These are phyloP conservation scores for Rickenella mellea DNA, from an alignment of 768 basidiomycete genomes.

Conservation along the genomic window DNA sequence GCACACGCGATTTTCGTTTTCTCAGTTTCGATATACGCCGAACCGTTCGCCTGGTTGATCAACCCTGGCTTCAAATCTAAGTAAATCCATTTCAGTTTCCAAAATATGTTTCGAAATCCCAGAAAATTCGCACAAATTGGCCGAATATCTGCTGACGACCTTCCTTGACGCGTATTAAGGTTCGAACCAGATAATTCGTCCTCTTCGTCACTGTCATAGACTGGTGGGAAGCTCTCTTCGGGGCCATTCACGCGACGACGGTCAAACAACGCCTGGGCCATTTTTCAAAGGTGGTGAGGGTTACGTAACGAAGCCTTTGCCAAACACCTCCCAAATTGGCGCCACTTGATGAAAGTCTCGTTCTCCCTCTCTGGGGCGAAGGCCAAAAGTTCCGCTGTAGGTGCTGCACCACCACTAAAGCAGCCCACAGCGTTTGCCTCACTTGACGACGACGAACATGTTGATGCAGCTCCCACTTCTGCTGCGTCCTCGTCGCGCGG, in stretches of 20 bases:
- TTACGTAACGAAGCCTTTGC: not conserved
- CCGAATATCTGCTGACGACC: constrained; percentile 58
- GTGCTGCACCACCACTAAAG: constrained; percentile 36
- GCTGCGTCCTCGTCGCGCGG: constrained; percentile 12
- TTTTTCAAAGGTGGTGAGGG: not conserved
- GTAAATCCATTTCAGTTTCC: not conserved
- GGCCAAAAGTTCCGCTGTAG: constrained; percentile 45
- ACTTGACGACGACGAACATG: constrained; percentile 52
- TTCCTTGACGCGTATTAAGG: constrained; percentile 32
- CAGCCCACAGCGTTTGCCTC: constrained; percentile 55
- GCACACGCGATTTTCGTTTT: constrained; percentile 92
- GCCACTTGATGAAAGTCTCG: constrained; percentile 69
- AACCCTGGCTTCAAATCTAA: constrained; percentile 84
- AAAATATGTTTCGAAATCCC: not conserved
- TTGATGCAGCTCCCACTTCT: constrained; percentile 39
- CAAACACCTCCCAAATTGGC: not conserved
- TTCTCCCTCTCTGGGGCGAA: constrained; percentile 59
- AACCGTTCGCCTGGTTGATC: constrained; percentile 90
- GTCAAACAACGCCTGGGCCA: constrained; percentile 53
- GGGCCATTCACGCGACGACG: constrained; percentile 87
- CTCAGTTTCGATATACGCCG: constrained; percentile 92
- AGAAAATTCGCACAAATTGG: constrained; percentile 64
- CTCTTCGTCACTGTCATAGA: constrained; percentile 37
- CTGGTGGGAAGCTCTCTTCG: constrained; percentile 65
- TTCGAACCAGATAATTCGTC: constrained; percentile 17